Evolutionary conservation across 768 basidiomycete genomes (phyloP).

Genomic region (Trametes cubensis): DNA sequence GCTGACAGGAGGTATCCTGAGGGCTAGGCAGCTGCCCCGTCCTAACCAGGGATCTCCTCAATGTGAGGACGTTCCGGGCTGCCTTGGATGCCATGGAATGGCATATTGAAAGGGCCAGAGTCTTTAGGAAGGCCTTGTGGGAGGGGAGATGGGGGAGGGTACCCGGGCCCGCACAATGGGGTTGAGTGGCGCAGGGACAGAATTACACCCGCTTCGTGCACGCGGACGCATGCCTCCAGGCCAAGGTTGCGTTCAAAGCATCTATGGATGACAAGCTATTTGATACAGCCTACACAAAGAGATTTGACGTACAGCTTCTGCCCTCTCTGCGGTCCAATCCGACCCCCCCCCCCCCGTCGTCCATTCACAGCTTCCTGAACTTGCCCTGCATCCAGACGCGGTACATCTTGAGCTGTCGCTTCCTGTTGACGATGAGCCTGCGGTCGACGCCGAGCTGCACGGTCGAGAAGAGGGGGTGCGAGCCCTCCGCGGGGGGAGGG

Average conservation of each 20-base stretch:
- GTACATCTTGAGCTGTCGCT: slow-evolving; percentile 96
- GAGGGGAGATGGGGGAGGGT: not conserved
- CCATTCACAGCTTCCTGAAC: slow-evolving; percentile 54
- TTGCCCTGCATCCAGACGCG: slow-evolving; percentile 93
- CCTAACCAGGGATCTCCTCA: too few relatives aligned
- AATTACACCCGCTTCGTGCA: not conserved
- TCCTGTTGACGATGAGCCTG: slow-evolving; percentile 88
- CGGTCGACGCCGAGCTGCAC: slow-evolving; percentile 89
- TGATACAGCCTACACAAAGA: not conserved
- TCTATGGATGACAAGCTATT: not conserved
- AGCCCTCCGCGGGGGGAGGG: slow-evolving; percentile 5
- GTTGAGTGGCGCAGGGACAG: not conserved
- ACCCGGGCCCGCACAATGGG: not conserved
- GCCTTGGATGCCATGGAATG: too few relatives aligned
- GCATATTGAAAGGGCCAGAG: too few relatives aligned
- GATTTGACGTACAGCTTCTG: not conserved
- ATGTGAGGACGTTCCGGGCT: too few relatives aligned
- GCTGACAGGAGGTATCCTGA: too few relatives aligned
- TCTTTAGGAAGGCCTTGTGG: not conserved
- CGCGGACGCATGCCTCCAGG: too few relatives aligned
- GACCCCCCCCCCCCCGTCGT: too few relatives aligned
- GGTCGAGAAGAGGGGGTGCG: slow-evolving; percentile 73
- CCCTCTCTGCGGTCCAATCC: not conserved
- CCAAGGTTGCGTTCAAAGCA: not conserved
- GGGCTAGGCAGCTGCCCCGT: too few relatives aligned